Conservation (phyloP, 176 grass and related monocot genomes). For the Eleusine coracana region DNA sequence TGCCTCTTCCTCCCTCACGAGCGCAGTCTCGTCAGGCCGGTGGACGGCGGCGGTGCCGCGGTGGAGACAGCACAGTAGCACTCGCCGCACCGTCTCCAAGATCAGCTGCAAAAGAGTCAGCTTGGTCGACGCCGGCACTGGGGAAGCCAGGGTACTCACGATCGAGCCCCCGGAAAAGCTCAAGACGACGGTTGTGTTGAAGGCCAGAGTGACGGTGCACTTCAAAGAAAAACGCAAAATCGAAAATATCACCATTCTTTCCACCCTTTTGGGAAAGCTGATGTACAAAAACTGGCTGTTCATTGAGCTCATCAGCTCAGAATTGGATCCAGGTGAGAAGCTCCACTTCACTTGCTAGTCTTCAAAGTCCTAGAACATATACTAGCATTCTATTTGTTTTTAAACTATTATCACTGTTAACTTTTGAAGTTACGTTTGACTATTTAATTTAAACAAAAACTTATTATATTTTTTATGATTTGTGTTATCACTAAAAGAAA, state of each 20-base stretch:
- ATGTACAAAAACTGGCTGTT: not conserved
- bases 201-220: conserved; percentile 48
- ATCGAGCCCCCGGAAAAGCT: not conserved
- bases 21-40: not conserved
- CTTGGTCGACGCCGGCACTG: not conserved
- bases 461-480: no score
- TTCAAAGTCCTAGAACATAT: no score
- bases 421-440: no score
- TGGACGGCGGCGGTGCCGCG: not conserved
- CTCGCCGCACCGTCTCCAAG: not conserved
- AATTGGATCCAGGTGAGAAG: conserved; percentile 56
- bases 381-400: no score
- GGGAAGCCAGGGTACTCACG: not conserved
- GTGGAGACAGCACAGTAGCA: not conserved
- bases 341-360: not conserved
- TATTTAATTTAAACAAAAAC: no score
- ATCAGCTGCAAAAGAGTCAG: not conserved
- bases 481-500: no score
- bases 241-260: not conserved
- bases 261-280: not conserved
- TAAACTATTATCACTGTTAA: no score
- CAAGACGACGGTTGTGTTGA: not conserved
- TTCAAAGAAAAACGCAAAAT: not conserved
- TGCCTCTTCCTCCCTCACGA: not conserved
- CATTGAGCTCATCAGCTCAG: conserved; percentile 52